Evolutionary conservation across 2,329 filamentous ascomycete species (phyloP).

Genomic region (Pseudogymnoascus sp.): DNA sequence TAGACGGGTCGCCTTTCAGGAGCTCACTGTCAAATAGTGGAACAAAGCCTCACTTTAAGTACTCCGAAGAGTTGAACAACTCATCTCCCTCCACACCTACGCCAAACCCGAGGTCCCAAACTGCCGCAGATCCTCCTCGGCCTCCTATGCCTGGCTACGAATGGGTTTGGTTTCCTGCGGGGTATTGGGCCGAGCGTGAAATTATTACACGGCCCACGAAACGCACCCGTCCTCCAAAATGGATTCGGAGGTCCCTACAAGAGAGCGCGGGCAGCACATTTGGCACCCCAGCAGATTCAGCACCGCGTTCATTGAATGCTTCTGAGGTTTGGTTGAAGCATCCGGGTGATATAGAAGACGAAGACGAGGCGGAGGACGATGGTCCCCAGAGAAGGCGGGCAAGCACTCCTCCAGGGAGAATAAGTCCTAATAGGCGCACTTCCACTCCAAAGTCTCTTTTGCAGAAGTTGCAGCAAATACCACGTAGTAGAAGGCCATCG

Average conservation of each 20-base stretch:
- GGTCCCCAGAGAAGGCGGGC: background rate
- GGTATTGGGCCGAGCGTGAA: constrained; percentile 56
- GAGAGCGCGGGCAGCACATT: background rate
- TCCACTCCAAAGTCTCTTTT: background rate
- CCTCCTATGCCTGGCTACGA: constrained; percentile 47
- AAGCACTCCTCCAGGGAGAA: background rate
- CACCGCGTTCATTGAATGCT: background rate
- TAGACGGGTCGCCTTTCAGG: background rate
- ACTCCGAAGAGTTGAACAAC: background rate
- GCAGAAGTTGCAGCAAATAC: background rate
- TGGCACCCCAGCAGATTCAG: background rate
- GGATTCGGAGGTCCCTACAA: background rate
- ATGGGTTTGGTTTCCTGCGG: constrained; percentile 57
- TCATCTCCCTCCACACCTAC: background rate
- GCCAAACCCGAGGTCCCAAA: background rate
- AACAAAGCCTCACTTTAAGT: background rate
- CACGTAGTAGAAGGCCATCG: background rate
- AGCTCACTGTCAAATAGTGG: background rate
- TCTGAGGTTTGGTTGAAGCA: background rate
- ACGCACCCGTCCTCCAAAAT: background rate
- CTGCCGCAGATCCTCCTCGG: constrained; percentile 42
- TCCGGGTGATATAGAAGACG: background rate
- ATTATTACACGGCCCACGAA: constrained; percentile 12
- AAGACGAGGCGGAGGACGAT: background rate
- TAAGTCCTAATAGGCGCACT: background rate